Evolutionary conservation across 2,329 filamentous ascomycete genomes (phyloP), one percentile per base, ranked within the genome.

Genomic region (Alternaria longipes): DNA sequence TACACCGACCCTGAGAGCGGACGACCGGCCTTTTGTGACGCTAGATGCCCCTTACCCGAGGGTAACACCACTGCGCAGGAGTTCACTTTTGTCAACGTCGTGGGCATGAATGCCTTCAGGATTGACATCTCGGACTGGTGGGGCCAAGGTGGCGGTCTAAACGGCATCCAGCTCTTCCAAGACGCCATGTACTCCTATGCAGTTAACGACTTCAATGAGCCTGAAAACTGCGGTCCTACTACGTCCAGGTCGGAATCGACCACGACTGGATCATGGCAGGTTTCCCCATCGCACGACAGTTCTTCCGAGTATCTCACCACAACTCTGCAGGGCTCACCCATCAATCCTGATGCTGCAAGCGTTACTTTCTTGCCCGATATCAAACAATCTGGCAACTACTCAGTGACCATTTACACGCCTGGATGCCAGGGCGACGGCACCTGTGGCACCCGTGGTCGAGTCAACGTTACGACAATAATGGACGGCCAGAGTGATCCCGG

Each of bases 41-140:
- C 89, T 63, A 85, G 88, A 72, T 99, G 95, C 71, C 92, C 94
- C n/a, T 85, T 99, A 49, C 93, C 91, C 64, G 69, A 82, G 62
- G 84, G 89, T 73, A 88, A 92, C 71, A 80, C 84, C 18, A 86
- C 84, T 6, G 96, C 87, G 69, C 94, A 97, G 78, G 95, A 99
- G 72, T 99, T 98, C 75, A 86, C 88, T 67, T 97, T 99, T 70
- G 91, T 97, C 68, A 97, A 98, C 78, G 79, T 95, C 74, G 89
- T 99, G 64, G 93, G 92, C 54, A 97, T 98, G 93, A 90, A 91
- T 74, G 86, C 85, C 34, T 95, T 99, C 78, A 88, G 90, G 63
- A 86, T 99, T 55, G 91, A 97, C 72, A 90, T 99, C 60, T 91
- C 90, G 3, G 91, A 87, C 16, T 98, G 90, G 87, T 97, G 96